phyloP scores from a whole-genome alignment of 345 rosid genomes.

The Passiflora organensis region DNA sequence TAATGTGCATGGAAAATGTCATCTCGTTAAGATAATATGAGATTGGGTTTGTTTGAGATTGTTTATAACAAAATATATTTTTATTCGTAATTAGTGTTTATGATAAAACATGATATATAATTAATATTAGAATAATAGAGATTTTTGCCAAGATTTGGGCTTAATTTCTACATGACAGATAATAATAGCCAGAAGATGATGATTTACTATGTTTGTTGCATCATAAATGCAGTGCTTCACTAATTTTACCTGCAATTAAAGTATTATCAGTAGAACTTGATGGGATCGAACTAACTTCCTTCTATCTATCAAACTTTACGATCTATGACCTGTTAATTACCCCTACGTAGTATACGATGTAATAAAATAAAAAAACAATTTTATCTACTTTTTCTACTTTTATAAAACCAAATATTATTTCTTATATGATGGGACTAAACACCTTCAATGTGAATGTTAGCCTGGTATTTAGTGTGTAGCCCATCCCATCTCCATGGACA shows the following conservation, averaged over 20 bases:
- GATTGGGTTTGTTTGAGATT: too few relatives aligned
- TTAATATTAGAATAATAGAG: too few relatives aligned
- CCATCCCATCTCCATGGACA: not conserved
- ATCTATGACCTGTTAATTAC: too few relatives aligned
- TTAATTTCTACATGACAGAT: too few relatives aligned
- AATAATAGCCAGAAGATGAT: too few relatives aligned
- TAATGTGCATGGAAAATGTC: too few relatives aligned
- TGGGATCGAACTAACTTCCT: not conserved
- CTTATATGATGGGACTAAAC: not conserved
- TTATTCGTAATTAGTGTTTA: too few relatives aligned
- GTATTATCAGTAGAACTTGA: not conserved
- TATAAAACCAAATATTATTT: not conserved
- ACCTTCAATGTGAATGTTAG: not conserved
- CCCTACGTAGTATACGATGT: not conserved
- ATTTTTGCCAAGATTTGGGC: too few relatives aligned
- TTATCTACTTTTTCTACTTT: not conserved
- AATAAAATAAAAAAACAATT: too few relatives aligned
- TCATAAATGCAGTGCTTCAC: constrained; percentile 3
- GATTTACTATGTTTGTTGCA: not conserved
- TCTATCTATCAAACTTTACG: not conserved
- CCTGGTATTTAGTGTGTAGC: not conserved
- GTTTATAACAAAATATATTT: too few relatives aligned
- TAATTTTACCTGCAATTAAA: not conserved
- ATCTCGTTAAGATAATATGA: too few relatives aligned
- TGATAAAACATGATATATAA: too few relatives aligned